phyloP scores from a whole-genome alignment of 1,139 yeast genomes.

The Suhomyces guaymorum region DNA sequence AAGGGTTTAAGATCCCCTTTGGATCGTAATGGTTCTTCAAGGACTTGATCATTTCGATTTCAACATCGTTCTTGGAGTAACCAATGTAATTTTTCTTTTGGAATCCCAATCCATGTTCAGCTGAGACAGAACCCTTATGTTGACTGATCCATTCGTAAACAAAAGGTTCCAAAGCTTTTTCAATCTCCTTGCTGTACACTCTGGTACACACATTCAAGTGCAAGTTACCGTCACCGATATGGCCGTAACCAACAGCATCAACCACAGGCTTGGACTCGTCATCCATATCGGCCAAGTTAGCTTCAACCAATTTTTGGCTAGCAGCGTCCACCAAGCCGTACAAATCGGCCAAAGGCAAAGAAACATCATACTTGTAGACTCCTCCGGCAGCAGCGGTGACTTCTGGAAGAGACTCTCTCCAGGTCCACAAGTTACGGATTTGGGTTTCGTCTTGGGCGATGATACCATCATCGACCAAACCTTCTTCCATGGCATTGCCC shows the following conservation, averaged over 20 bases:
- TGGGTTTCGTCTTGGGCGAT: conserved; percentile 96
- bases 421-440: conserved; percentile 77
- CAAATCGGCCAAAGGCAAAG: conserved; percentile 77
- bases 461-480: conserved; percentile 83
- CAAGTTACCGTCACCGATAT: conserved; percentile 92
- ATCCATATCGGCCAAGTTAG: conserved; percentile 62
- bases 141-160: conserved; percentile 84
- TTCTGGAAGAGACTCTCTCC: conserved; percentile 95
- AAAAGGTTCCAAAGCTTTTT: conserved; percentile 81
- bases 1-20: conserved; percentile 86
- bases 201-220: conserved; percentile 93
- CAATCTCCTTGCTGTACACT: conserved; percentile 73
- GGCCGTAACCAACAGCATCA: conserved; percentile 92
- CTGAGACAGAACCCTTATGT: conserved; percentile 84
- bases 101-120: conserved; percentile 97
- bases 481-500: conserved; percentile 83
- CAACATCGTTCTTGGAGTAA: conserved; percentile 72
- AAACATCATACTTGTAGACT: conserved; percentile 94
- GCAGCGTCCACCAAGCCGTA: conserved; percentile 80
- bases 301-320: conserved; percentile 54
- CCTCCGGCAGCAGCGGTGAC: conserved; percentile 86
- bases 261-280: conserved; percentile 75
- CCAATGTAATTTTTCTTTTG: conserved; percentile 88
- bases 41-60: conserved; percentile 71
- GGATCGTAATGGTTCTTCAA: conserved; percentile 86